Conservation (phyloP, 2,329 filamentous ascomycete species). For the Plenodomus lindquistii region DNA sequence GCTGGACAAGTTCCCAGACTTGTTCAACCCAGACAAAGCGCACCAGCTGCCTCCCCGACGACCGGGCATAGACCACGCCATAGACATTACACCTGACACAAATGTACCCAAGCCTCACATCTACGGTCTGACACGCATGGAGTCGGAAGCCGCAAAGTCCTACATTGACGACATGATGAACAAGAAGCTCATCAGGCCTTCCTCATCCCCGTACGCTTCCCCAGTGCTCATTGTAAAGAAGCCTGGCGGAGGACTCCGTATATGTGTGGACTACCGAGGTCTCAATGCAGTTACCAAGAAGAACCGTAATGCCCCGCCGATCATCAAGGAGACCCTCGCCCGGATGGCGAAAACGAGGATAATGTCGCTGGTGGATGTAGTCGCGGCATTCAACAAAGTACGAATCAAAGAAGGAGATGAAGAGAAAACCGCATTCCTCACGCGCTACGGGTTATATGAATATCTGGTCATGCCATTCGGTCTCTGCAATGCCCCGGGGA, state of each 20-base stretch:
- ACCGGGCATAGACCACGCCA: too few species aligned
- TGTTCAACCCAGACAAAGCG: too few species aligned
- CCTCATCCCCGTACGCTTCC: not conserved
- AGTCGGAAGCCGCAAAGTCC: too few species aligned
- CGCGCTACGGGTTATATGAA: slow-evolving; percentile 38
- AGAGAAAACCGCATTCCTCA: slow-evolving; percentile 43
- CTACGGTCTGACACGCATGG: too few species aligned
- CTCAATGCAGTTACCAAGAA: slow-evolving; percentile 45
- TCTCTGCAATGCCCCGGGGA: slow-evolving; percentile 12
- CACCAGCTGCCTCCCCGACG: too few species aligned
- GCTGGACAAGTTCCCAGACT: too few species aligned
- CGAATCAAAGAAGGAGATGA: slow-evolving; percentile 3
- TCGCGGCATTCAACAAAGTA: slow-evolving; percentile 7
- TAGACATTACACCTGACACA: too few species aligned
- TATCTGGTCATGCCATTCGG: slow-evolving; percentile 36
- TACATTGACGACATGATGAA: too few species aligned
- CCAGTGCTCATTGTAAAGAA: not conserved
- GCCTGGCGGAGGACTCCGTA: slow-evolving; percentile 15
- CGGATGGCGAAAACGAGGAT: slow-evolving; percentile 21
- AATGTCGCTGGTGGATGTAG: slow-evolving; percentile 36
- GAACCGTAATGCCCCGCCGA: slow-evolving; percentile 35
- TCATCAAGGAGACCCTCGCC: slow-evolving; percentile 39
- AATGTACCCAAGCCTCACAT: too few species aligned
- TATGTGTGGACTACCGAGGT: slow-evolving; percentile 44
- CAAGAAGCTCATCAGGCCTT: slow-evolving; percentile 1